Conservation (phyloP, 2,329 filamentous ascomycete species). For the Zasmidium citrigriseum region DNA sequence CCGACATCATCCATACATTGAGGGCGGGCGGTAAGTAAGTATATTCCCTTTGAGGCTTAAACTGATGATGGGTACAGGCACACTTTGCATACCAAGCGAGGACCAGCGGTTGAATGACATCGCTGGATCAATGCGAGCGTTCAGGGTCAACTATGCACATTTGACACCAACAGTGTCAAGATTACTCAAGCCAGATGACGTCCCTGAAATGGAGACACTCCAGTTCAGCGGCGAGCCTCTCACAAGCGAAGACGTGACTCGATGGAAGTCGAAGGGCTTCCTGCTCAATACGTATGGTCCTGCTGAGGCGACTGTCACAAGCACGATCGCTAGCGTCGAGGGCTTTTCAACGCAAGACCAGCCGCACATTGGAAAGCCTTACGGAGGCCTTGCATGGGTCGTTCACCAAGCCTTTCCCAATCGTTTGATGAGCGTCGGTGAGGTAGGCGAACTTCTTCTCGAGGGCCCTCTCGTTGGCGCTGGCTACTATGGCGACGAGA, state of each 20-base stretch:
- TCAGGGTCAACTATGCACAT: constrained; percentile 44
- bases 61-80: neutral
- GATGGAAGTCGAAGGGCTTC: constrained; percentile 40
- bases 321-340: neutral
- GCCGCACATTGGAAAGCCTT: neutral
- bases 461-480: constrained; percentile 49
- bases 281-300: constrained; percentile 48
- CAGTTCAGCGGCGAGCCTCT: constrained; percentile 40
- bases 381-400: constrained; percentile 11
- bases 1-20: constrained; percentile 4
- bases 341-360: too few relatives aligned
- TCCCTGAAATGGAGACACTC: constrained; percentile 10
- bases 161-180: constrained; percentile 59
- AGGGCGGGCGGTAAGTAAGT: neutral
- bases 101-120: constrained; percentile 6
- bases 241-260: constrained; percentile 37
- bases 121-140: constrained; percentile 1
- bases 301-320: constrained; percentile 32
- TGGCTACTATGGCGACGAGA: constrained; percentile 42
- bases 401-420: constrained; percentile 10
- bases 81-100: constrained; percentile 46
- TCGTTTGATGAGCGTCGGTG: constrained; percentile 60
- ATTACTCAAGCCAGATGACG: constrained; percentile 37
- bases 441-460: constrained; percentile 49
- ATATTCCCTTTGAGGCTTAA: neutral